Conservation (phyloP, 2,329 filamentous ascomycete species). For the Fusarium mangiferae region DNA sequence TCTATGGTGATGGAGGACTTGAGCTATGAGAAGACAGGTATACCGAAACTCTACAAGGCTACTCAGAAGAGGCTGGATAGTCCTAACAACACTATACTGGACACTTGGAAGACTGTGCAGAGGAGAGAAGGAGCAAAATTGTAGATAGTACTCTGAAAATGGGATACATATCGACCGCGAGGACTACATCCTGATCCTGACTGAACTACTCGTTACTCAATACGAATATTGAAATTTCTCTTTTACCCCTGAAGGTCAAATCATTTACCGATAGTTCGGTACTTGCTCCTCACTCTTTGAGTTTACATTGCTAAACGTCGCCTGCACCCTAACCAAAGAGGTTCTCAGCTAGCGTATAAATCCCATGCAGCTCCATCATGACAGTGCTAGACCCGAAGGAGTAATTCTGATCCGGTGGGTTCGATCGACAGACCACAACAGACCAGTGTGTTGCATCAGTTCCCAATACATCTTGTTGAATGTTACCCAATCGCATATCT, state of each 20-base stretch:
- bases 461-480: neutral
- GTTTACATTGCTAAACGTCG: neutral
- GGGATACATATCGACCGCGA: too few species aligned
- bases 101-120: neutral
- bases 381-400: neutral
- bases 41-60: neutral
- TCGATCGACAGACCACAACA: neutral
- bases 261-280: rapidly evolving
- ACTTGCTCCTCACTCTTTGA: neutral
- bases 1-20: neutral
- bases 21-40: neutral
- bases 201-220: neutral
- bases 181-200: rapidly evolving
- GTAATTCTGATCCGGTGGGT: neutral
- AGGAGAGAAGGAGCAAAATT: neutral
- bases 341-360: neutral
- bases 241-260: neutral
- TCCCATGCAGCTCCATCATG: neutral
- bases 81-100: neutral
- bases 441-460: neutral
- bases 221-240: rapidly evolving
- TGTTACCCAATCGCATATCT: neutral
- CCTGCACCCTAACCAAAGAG: neutral
- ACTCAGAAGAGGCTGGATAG: neutral
- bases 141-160: neutral